Percentiles rank a stretch among this genome's conserved stretches.
These are phyloP conservation scores for Cladosporium sp. DNA, from an alignment of 2,329 filamentous ascomycete genomes.

Conservation along the genomic window DNA sequence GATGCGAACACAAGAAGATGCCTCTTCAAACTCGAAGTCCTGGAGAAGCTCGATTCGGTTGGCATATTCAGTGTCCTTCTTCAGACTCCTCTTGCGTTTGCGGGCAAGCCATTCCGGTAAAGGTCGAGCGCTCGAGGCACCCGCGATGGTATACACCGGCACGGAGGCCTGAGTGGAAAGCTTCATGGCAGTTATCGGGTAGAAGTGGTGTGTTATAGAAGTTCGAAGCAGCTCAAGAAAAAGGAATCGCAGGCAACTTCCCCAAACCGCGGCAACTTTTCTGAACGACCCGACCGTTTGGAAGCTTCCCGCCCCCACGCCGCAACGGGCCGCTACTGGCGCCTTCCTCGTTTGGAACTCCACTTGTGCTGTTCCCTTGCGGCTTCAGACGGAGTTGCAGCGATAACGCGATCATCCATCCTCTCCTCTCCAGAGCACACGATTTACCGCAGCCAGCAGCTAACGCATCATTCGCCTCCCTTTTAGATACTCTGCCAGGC, in stretches of 20 bases:
- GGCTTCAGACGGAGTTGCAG: background rate
- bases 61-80: constrained; percentile 88
- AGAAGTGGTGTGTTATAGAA: background rate
- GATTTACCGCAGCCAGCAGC: background rate
- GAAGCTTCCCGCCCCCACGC: background rate
- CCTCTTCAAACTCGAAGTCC: constrained; percentile 97
- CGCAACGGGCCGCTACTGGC: background rate
- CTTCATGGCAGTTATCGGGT: constrained; percentile 59
- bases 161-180: constrained; percentile 79
- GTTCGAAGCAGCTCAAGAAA: constrained; percentile 2
- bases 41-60: constrained; percentile 93
- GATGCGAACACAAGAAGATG: constrained; percentile 83
- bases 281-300: constrained; percentile 7
- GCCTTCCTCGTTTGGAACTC: background rate
- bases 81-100: constrained; percentile 84
- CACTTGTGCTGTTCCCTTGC: background rate
- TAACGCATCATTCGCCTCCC: background rate
- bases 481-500: background rate
- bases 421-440: constrained; percentile 9
- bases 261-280: constrained; percentile 18
- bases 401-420: background rate
- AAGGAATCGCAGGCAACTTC: background rate
- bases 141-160: constrained; percentile 92
- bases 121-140: constrained; percentile 80
- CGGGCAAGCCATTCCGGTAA: constrained; percentile 94